Evolutionary conservation across 2,329 filamentous ascomycete genomes (phyloP), one percentile per base, ranked within the genome.

Genomic region (Aspergillus unguis): DNA sequence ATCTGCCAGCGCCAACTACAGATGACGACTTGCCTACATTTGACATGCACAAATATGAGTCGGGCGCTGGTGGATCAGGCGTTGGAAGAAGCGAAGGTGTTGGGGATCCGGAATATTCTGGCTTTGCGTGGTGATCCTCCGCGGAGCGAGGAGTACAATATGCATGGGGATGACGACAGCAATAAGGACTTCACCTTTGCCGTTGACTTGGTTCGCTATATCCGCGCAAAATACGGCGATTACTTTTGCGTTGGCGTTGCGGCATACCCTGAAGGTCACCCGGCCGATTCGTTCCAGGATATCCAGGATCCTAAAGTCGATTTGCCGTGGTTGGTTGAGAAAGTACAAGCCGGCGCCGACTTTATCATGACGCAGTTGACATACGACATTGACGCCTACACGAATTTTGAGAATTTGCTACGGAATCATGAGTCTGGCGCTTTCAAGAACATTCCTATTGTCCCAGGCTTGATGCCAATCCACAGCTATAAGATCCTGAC

Each of bases 351-450:
- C 3, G 94, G 94, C 1, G 94, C 92, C 46, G 92, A 97, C 73
- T 99, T 99, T 67, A 88, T 99, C 72, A 96, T 99, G 90, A 97
- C 94, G 1, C 94, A 99, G 71, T 80, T 99, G 6, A 97, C 96
- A 73, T 99, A 96, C 71, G 91, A 97, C 67, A 81, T 91, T 26
- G 80, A 88, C 3, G 89, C 89, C 17, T 99, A 95, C 68, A 81
- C 85, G 50, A 77, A 77, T 32, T 97, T 95, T 65, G 92, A 97
- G 74, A 80, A 77, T 58, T 82, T 80, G 46, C 71, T 99, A 60
- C 80, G 91, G 55, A 82, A 86, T 48, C 90, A 99, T 65, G 84
- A 89, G 44, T 95, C 89, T 65, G 90, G 90, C 3, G 81, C 82
- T 2, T 96, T 99, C 75, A 89, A 88, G 73, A 84, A 82, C 2